Percentiles rank a stretch among this genome's conserved stretches.
Evolutionary conservation across 805 yeast species (phyloP).

Genomic region (Kodamaea hsintzibuensis): DNA sequence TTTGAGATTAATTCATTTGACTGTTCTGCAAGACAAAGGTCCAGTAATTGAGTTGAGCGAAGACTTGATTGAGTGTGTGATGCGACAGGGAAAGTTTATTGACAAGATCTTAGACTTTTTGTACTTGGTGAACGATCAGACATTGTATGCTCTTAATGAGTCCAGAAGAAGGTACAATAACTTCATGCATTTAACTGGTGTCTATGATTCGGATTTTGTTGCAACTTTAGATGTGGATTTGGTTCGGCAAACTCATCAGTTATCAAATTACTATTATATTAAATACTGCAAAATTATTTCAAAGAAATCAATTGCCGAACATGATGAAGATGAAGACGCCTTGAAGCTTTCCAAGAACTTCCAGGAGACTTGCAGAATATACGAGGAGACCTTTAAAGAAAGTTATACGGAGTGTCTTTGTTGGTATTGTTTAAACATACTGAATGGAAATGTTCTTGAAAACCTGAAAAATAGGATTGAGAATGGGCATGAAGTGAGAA

Average conservation of each 20-base stretch:
- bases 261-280: conserved; percentile 17
- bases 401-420: conserved; percentile 15
- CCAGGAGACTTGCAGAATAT: conserved; percentile 13
- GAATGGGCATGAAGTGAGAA: too few relatives aligned
- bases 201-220: conserved; percentile 11
- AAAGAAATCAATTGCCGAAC: conserved; percentile 12
- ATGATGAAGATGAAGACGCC: conserved; percentile 8
- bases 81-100: conserved; percentile 24
- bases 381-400: conserved; percentile 7
- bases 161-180: conserved; percentile 18
- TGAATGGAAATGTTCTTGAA: not conserved
- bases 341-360: conserved; percentile 5
- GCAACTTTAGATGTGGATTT: conserved; percentile 30
- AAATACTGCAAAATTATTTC: conserved; percentile 14
- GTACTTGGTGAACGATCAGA: conserved; percentile 16
- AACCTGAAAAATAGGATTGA: too few relatives aligned
- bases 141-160: conserved; percentile 12
- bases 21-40: conserved; percentile 4
- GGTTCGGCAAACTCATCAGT: conserved; percentile 30
- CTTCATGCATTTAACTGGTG: conserved; percentile 13
- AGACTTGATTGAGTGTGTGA: conserved; percentile 26
- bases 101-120: conserved; percentile 21
- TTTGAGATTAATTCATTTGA: conserved; percentile 10
- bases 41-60: conserved; percentile 13
- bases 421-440: conserved; percentile 8